Percentiles rank a stretch among this genome's conserved stretches.
Conservation (phyloP, 1,284 basidiomycete genomes). For the Ganoderma resinaceum region DNA sequence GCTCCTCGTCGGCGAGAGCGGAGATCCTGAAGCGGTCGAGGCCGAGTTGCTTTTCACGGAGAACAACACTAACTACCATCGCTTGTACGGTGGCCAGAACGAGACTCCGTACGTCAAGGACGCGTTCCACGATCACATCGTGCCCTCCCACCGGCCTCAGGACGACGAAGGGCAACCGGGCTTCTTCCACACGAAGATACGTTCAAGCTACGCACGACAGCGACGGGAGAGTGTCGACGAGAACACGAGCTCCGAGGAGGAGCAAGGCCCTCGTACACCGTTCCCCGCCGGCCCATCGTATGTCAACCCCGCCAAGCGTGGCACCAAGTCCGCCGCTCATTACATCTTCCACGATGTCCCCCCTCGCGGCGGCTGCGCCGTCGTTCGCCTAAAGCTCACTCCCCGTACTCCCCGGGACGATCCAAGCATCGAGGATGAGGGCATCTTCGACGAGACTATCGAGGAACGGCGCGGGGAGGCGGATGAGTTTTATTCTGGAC, state of each 20-base stretch:
- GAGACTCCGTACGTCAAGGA: slow-evolving; percentile 90
- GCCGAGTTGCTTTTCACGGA: slow-evolving; percentile 93
- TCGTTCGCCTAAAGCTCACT: slow-evolving; percentile 94
- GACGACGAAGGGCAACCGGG: slow-evolving; percentile 38
- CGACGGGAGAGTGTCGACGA: slow-evolving; percentile 37
- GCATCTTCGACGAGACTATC: slow-evolving; percentile 86
- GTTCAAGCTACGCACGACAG: slow-evolving; percentile 49
- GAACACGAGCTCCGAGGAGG: slow-evolving; percentile 39
- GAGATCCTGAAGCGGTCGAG: slow-evolving; percentile 71
- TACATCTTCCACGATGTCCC: slow-evolving; percentile 91
- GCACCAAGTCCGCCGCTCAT: slow-evolving; percentile 94
- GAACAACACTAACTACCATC: slow-evolving; percentile 95
- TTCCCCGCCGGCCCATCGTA: slow-evolving; percentile 62
- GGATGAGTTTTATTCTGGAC: slow-evolving; percentile 92
- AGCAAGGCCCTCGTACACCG: slow-evolving; percentile 61
- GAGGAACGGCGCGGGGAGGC: slow-evolving; percentile 92
- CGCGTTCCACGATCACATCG: slow-evolving; percentile 98
- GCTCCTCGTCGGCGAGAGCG: slow-evolving; percentile 59
- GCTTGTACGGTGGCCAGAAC: slow-evolving; percentile 91
- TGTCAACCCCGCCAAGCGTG: slow-evolving; percentile 87
- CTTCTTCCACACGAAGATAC: slow-evolving; percentile 56
- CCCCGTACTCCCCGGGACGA: slow-evolving; percentile 80
- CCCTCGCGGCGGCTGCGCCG: slow-evolving; percentile 91
- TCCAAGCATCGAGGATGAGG: slow-evolving; percentile 86
- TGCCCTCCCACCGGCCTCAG: slow-evolving; percentile 82